Base-by-base conservation (phyloP, 805 yeast species). In the Hanseniaspora clermontiae region DNA sequence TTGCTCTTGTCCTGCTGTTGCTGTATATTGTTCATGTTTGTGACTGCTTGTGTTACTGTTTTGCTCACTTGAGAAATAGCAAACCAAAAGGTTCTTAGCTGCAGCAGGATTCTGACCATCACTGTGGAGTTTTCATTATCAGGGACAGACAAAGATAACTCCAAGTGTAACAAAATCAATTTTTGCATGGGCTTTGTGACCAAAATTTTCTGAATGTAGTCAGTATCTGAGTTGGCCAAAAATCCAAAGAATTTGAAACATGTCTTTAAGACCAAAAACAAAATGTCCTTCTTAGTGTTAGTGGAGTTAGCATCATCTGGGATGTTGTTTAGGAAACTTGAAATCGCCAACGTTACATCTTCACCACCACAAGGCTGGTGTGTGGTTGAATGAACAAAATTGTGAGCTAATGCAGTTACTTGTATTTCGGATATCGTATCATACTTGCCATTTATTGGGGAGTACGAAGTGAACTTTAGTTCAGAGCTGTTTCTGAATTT, bases 11-110 rank as follows among this genome's bases (percentile, higher is more conserved):
- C 55, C 36, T 51, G 55, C 27, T 51, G 55, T 19, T 51, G 55
- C n/a, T 51, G 48, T 12, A 57, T 77, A 77, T 51, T 83, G 71
- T 49, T 79, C 66, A 53, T 79, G 74, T 60, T 81, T 83, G 66
- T 84, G 86, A 19, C 88, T 76, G 61, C 81, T 77, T 24, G 82
- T 73, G 17, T 83, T 74, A 52, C 83, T 76, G 52, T 81, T 69
- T 59, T 80, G 74, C 60, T 80, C 74, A 81, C 81, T 80, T 20
- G 81, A 74, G 7, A 89, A 84, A 60, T 87, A 83, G 17, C 89
- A 80, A 17, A 84, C 76, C 60, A 85, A 74, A 58, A 93, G 77
- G 53, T 87, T 68, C 66, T 87, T 84, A 57, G 86, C 71, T 5
- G 84, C 70, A 1, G 80, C 75, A 78, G 84, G 76, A 0, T 75